phyloP scores from a whole-genome alignment of 139 green algal genomes.

The Pleodorina starrii region DNA sequence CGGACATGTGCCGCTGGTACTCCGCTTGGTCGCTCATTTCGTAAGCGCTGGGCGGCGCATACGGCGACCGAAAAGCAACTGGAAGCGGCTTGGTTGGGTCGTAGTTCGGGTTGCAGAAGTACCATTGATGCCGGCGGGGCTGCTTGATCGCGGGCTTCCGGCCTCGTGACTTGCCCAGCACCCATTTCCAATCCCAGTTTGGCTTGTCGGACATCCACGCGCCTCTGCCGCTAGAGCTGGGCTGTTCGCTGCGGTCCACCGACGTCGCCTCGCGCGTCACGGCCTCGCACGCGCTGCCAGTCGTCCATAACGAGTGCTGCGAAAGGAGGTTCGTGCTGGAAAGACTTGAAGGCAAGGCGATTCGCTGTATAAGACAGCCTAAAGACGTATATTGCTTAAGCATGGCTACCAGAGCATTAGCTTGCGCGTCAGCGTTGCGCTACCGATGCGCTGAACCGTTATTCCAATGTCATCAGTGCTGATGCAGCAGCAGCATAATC shows the following conservation, averaged over 20 bases:
- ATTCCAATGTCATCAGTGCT: no score
- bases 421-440: no score
- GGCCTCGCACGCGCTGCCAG: not conserved
- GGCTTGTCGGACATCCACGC: no score
- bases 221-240: not conserved
- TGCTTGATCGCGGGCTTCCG: conserved; percentile 70
- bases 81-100: conserved; percentile 53
- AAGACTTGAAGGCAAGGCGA: not conserved
- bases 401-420: no score
- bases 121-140: conserved; percentile 67
- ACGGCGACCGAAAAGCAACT: conserved; percentile 47
- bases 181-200: conserved; percentile 60
- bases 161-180: conserved; percentile 40
- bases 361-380: not conserved
- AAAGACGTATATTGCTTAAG: no score
- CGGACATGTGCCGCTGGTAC: conserved; percentile 32
- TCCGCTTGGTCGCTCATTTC: conserved; percentile 37
- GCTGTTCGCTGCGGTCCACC: not conserved
- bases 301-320: not conserved
- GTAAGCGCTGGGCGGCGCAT: conserved; percentile 45
- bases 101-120: conserved; percentile 67
- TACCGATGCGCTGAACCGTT: no score
- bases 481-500: no score
- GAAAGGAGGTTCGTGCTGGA: not conserved
- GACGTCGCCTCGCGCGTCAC: not conserved